phyloP scores from a whole-genome alignment of 805 yeast species.

The Pichia phayaonensis region DNA sequence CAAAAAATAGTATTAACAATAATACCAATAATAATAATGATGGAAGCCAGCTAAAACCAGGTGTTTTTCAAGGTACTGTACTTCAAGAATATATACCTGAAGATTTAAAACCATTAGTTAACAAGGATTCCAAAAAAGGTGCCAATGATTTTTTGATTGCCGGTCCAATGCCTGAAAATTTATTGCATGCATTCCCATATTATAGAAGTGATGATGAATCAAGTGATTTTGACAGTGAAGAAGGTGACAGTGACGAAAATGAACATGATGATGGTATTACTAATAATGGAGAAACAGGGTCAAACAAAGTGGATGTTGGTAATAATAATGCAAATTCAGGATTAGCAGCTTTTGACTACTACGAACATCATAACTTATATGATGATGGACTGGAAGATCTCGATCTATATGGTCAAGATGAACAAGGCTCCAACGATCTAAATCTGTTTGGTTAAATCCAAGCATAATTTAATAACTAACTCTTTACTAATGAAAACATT shows the following conservation, averaged over 20 bases:
- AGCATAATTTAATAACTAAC: not conserved
- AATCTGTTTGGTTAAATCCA: conserved; percentile 14
- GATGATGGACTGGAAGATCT: conserved; percentile 10
- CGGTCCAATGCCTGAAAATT: conserved; percentile 30
- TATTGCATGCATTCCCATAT: conserved; percentile 27
- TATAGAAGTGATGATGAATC: conserved; percentile 22
- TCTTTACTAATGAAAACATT: not conserved
- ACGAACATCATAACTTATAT: conserved; percentile 17
- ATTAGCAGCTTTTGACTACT: conserved; percentile 16
- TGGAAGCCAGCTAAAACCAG: conserved; percentile 13
- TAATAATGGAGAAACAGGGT: not conserved
- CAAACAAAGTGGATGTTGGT: not conserved
- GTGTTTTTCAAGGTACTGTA: conserved; percentile 21
- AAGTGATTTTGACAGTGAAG: conserved; percentile 1
- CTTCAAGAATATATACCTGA: conserved; percentile 21
- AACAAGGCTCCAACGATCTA: conserved; percentile 7
- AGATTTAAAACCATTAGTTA: conserved; percentile 18
- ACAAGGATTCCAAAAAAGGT: conserved; percentile 13
- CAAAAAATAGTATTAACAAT: not conserved
- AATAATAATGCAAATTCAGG: not conserved
- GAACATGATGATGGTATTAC: not conserved
- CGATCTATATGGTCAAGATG: conserved; percentile 15
- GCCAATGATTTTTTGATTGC: conserved; percentile 24
- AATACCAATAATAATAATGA: not conserved
- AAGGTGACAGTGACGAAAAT: conserved; percentile 2